Percentiles rank a stretch among this genome's conserved stretches.
phyloP scores from a whole-genome alignment of 305 asterid genomes.

The Rubia peregrina region DNA sequence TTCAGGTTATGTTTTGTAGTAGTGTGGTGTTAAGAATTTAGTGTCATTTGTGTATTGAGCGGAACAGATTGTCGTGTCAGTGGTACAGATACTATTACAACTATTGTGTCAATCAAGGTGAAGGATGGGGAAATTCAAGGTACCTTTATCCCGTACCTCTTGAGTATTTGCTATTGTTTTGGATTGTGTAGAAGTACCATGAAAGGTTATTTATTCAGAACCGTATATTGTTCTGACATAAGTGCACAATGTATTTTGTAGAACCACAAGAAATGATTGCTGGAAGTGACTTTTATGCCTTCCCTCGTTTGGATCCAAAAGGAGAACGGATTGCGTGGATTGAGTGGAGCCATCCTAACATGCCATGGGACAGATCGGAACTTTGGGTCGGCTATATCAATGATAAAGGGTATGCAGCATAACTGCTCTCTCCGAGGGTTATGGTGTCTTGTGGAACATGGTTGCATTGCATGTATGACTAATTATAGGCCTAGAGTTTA shows the following conservation, averaged over 20 bases:
- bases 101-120: constrained; percentile 69
- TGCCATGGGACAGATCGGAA: constrained; percentile 98
- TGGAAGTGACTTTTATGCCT: constrained; percentile 88
- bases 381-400: constrained; percentile 95
- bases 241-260: constrained; percentile 28
- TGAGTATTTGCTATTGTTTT: background rate
- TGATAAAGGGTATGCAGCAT: constrained; percentile 58
- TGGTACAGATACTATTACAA: constrained; percentile 50
- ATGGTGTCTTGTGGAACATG: background rate
- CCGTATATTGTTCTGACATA: constrained; percentile 4
- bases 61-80: constrained; percentile 66
- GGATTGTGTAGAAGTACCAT: background rate
- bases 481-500: background rate
- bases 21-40: constrained; percentile 2
- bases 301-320: constrained; percentile 75
- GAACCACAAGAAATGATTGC: constrained; percentile 63
- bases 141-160: constrained; percentile 11
- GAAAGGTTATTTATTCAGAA: background rate
- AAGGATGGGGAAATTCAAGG: constrained; percentile 39
- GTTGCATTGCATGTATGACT: background rate
- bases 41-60: background rate
- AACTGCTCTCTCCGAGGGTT: background rate
- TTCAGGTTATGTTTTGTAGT: background rate
- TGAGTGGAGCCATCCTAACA: constrained; percentile 92
- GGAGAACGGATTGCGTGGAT: constrained; percentile 92